Conservation (phyloP, 495 filamentous ascomycete genomes). For the Tuber umbilicatum region DNA sequence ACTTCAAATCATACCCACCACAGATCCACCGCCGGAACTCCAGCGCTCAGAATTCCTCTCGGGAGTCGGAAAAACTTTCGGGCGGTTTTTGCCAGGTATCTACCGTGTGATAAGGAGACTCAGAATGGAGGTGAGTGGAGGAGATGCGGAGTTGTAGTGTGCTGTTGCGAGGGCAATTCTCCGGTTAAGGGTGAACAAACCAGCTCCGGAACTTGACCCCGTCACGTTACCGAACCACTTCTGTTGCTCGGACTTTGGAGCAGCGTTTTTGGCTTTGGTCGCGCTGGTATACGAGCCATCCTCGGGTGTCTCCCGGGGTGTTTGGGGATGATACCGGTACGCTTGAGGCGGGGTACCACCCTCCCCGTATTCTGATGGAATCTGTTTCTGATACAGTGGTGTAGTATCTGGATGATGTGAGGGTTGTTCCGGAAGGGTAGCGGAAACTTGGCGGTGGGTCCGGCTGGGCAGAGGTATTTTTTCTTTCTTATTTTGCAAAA, state of each 20-base stretch:
- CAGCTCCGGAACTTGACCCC: not conserved
- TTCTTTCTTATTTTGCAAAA: not conserved
- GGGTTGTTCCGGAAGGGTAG: not conserved
- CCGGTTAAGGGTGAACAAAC: not conserved
- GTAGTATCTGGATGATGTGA: too few species aligned
- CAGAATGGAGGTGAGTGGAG: not conserved
- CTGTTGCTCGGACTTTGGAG: not conserved
- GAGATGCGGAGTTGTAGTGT: not conserved
- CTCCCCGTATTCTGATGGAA: too few species aligned
- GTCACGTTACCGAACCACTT: not conserved
- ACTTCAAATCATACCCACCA: too few species aligned
- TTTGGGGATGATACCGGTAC: not conserved
- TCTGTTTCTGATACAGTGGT: too few species aligned
- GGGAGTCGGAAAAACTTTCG: too few species aligned
- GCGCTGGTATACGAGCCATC: not conserved
- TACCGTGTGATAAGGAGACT: too few species aligned
- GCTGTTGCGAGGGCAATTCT: not conserved
- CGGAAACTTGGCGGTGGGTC: not conserved
- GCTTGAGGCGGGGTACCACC: not conserved
- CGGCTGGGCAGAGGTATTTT: not conserved
- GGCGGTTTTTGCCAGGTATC: too few species aligned
- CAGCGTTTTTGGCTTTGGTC: not conserved
- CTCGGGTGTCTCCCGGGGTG: not conserved
- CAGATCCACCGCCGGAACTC: too few species aligned
- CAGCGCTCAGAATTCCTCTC: too few species aligned